Evolutionary conservation across 2,329 filamentous ascomycete species (phyloP).

Genomic region (Raffaelea deltoideospora): DNA sequence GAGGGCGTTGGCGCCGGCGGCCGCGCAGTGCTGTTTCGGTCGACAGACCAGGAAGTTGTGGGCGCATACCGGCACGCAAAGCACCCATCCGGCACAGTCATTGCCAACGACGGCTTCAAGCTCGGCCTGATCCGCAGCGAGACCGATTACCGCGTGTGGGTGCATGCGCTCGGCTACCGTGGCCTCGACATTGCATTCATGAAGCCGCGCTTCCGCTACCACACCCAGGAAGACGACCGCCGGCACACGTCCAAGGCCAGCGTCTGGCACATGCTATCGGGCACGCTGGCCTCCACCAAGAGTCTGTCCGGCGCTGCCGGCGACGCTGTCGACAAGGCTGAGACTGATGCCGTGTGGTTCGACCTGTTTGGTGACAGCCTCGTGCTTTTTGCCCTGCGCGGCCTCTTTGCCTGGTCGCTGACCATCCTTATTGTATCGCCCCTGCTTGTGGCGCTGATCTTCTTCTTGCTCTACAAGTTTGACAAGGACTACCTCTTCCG

Average conservation of each 20-base stretch:
- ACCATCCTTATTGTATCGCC: constrained; percentile 70
- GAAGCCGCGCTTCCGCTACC: constrained; percentile 71
- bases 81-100: constrained; percentile 70
- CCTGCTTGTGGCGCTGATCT: constrained; percentile 52
- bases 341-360: constrained; percentile 74
- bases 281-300: constrained; percentile 59
- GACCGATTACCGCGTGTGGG: constrained; percentile 81
- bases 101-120: constrained; percentile 74
- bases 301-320: constrained; percentile 54
- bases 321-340: constrained; percentile 46
- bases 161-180: constrained; percentile 61
- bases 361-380: constrained; percentile 74
- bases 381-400: constrained; percentile 63
- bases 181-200: constrained; percentile 90
- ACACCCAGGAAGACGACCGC: constrained; percentile 78
- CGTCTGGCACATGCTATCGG: constrained; percentile 92
- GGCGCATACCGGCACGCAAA: constrained; percentile 55
- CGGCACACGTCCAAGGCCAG: constrained; percentile 56
- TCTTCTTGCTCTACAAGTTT: constrained; percentile 49
- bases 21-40: constrained; percentile 72
- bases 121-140: constrained; percentile 64
- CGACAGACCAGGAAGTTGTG: constrained; percentile 76
- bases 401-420: constrained; percentile 77
- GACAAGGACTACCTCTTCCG: constrained; percentile 88
- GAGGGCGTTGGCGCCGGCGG: constrained; percentile 91